Conservation (phyloP, 768 basidiomycete species). For the Crucibulum laeve region DNA sequence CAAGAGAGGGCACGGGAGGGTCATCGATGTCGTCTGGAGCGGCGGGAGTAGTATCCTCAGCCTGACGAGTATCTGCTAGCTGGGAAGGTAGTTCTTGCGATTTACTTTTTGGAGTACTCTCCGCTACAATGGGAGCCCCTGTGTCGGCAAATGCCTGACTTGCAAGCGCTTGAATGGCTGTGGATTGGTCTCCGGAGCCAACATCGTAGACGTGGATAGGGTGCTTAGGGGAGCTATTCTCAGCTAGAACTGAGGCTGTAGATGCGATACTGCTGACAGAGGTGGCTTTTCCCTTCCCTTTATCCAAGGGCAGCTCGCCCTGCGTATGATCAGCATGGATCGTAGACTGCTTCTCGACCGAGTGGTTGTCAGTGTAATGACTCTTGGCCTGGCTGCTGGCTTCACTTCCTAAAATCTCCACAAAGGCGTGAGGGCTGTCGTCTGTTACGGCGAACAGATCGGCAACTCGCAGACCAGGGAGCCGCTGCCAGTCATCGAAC, state of each 20-base stretch:
- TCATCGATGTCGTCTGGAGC: conserved; percentile 19
- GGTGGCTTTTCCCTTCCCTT: conserved; percentile 48
- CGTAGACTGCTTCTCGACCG: conserved; percentile 28
- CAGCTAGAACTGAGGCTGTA: conserved; percentile 34
- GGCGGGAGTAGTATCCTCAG: no score
- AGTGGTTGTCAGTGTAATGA: conserved; percentile 18
- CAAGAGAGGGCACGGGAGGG: conserved; percentile 29
- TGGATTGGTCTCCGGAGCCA: conserved; percentile 10
- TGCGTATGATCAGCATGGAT: conserved; percentile 12
- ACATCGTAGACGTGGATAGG: conserved; percentile 58
- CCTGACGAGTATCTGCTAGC: no score
- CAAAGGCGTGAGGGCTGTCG: conserved; percentile 56
- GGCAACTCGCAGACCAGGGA: conserved; percentile 24
- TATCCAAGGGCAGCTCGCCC: conserved; percentile 20
- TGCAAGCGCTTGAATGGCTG: conserved; percentile 1
- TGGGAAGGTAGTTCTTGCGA: conserved; percentile 11
- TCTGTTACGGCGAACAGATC: neutral
- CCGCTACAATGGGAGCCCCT: conserved; percentile 13
- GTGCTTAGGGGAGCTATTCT: conserved; percentile 47
- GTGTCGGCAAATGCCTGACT: conserved; percentile 6
- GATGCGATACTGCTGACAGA: conserved; percentile 29
- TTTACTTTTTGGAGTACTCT: conserved; percentile 31
- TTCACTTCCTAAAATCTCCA: conserved; percentile 48
- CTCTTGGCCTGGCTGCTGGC: conserved; percentile 21
- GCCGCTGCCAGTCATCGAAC: conserved; percentile 61